Conservation (phyloP, 108 stramenopile species). For the Nitzschia inconspicua region DNA sequence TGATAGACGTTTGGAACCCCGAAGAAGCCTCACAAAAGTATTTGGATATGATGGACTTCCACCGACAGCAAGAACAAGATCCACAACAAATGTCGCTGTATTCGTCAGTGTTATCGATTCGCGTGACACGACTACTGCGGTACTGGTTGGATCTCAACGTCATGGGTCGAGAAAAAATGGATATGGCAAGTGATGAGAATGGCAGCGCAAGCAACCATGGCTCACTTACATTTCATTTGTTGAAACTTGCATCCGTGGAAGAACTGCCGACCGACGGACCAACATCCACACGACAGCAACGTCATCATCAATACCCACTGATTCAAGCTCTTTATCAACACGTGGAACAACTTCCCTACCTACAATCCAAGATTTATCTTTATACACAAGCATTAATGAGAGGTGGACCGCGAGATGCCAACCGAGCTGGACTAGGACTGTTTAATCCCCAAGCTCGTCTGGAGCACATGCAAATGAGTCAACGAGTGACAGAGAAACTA, state of each 20-base stretch:
- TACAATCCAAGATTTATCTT: conserved; percentile 36
- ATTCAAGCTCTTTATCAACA: conserved; percentile 39
- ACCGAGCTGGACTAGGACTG: conserved; percentile 2
- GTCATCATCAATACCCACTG: conserved; percentile 16
- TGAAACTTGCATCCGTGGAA: conserved; percentile 11
- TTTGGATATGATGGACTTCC: neutral
- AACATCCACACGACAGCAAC: neutral
- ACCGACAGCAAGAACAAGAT: conserved; percentile 9
- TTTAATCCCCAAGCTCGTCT: conserved; percentile 24
- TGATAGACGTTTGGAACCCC: conserved; percentile 30
- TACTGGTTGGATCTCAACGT: conserved; percentile 41
- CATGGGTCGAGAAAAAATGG: neutral
- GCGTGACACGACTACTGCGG: conserved; percentile 24
- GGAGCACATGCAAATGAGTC: conserved; percentile 19
- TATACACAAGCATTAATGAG: conserved; percentile 35
- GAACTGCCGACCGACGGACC: neutral
- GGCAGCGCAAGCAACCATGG: neutral
- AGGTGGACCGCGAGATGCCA: neutral
- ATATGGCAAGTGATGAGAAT: neutral
- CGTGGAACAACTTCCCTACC: conserved; percentile 32
- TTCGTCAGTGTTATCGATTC: conserved; percentile 17
- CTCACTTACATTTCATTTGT: conserved; percentile 3
- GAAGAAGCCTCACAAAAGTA: neutral
- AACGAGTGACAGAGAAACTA: conserved; percentile 27
- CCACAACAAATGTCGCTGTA: conserved; percentile 13